Evolutionary conservation across 2,329 filamentous ascomycete species (phyloP).

Genomic region (Bisporella sp.): DNA sequence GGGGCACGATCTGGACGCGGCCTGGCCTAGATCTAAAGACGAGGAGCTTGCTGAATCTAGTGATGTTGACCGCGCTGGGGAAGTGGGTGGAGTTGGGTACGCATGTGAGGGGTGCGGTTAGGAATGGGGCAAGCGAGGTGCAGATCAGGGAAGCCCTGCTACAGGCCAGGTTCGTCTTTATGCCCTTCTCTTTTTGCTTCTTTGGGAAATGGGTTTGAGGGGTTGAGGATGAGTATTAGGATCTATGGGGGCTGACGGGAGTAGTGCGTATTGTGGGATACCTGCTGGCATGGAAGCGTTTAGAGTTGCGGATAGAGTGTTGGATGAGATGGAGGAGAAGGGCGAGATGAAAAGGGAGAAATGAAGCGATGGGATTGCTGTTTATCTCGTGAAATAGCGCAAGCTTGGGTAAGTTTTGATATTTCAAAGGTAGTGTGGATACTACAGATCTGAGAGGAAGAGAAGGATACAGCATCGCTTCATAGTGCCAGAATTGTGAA

Average conservation of each 20-base stretch:
- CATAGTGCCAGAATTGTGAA: no score
- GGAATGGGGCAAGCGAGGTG: conserved; percentile 23
- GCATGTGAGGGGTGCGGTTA: conserved; percentile 24
- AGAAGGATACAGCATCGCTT: no score
- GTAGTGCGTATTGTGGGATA: conserved; percentile 25
- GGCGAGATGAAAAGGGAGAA: conserved; percentile 15
- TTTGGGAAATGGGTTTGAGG: neutral
- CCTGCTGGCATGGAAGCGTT: conserved; percentile 25
- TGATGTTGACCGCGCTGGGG: conserved; percentile 24
- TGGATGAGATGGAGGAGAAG: conserved; percentile 24
- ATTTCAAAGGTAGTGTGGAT: no score
- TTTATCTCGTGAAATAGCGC: no score
- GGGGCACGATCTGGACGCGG: conserved; percentile 26
- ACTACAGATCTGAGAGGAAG: no score
- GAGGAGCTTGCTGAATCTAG: conserved; percentile 22
- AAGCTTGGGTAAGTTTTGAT: no score
- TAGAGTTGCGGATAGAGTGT: conserved; percentile 21
- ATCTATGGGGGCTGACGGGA: conserved; percentile 5
- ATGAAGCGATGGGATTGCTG: neutral
- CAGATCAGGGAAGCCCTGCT: conserved; percentile 24
- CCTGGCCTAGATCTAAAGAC: conserved; percentile 20
- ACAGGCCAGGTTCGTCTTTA: conserved; percentile 21
- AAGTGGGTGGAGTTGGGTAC: conserved; percentile 25
- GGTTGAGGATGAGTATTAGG: neutral
- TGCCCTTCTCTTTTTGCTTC: neutral